Evolutionary conservation across 192 early-diverging fungal species (phyloP).

Genomic region (Coemansia sp.): DNA sequence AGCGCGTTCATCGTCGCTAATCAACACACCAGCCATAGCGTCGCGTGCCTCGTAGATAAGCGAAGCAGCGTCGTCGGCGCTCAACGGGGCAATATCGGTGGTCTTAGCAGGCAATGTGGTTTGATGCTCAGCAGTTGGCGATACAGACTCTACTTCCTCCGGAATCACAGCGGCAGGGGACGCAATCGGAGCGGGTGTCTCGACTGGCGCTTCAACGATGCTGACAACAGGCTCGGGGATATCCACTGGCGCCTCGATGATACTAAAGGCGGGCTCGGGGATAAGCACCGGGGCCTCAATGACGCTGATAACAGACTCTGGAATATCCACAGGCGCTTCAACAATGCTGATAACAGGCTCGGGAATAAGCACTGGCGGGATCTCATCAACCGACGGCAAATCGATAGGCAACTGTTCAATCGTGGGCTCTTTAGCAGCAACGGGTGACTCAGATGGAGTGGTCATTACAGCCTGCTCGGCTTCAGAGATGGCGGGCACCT

Average conservation of each 20-base stretch:
- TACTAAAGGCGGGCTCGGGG: not conserved
- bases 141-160: not conserved
- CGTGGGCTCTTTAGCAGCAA: not conserved
- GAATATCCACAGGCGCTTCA: constrained; percentile 6
- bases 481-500: not conserved
- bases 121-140: not conserved
- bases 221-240: not conserved
- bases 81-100: not conserved
- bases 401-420: not conserved
- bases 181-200: not conserved
- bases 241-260: not conserved
- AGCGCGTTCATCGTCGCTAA: constrained; percentile 27
- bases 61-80: constrained; percentile 47
- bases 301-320: not conserved
- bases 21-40: constrained; percentile 39
- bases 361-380: not conserved
- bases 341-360: constrained; percentile 1
- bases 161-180: not conserved
- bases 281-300: not conserved
- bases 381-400: not conserved
- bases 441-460: not conserved
- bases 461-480: not conserved
- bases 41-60: constrained; percentile 43
- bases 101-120: not conserved
- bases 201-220: constrained; percentile 1